Percentiles rank a stretch among this genome's conserved stretches.
Conservation (phyloP, 768 basidiomycete species). For the Cystofilobasidium capitatum region DNA sequence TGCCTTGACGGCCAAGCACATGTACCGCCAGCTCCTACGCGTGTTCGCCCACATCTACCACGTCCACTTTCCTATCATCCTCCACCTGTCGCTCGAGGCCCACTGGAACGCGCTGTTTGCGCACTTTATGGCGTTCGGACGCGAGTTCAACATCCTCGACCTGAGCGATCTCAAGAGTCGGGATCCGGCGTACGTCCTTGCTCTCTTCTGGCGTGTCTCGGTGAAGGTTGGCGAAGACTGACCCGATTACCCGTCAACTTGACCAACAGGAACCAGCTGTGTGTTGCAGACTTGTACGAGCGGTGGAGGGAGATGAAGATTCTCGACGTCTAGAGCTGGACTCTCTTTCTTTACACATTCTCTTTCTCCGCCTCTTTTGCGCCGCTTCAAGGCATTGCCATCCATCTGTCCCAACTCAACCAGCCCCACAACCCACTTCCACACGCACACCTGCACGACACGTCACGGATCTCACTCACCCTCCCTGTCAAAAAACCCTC, state of each 20-base stretch:
- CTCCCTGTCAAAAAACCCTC: no score
- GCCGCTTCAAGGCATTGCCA: no score
- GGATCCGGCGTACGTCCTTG: conserved; percentile 36
- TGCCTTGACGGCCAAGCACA: conserved; percentile 76
- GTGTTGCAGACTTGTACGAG: conserved; percentile 24
- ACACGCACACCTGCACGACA: no score
- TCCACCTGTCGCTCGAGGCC: conserved; percentile 78
- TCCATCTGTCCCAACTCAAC: no score
- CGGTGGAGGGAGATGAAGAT: conserved; percentile 26
- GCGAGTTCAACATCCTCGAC: conserved; percentile 83
- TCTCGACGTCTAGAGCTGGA: conserved; percentile 12
- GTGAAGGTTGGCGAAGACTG: neutral
- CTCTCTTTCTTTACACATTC: neutral
- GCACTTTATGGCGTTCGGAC: conserved; percentile 91
- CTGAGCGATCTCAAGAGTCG: conserved; percentile 66
- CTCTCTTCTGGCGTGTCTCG: conserved; percentile 25
- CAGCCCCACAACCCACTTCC: no score
- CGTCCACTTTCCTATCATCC: conserved; percentile 72
- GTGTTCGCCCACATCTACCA: conserved; percentile 97
- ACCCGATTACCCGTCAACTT: neutral
- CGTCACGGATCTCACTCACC: no score
- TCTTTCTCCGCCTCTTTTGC: neutral
- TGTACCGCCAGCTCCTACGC: conserved; percentile 91
- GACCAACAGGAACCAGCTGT: neutral
- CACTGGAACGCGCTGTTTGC: conserved; percentile 97